A percentile compares a stretch with the other conserved stretches of the same genome.
Conservation (phyloP, 2,329 filamentous ascomycete species). For the Aspergillus vadensis region DNA sequence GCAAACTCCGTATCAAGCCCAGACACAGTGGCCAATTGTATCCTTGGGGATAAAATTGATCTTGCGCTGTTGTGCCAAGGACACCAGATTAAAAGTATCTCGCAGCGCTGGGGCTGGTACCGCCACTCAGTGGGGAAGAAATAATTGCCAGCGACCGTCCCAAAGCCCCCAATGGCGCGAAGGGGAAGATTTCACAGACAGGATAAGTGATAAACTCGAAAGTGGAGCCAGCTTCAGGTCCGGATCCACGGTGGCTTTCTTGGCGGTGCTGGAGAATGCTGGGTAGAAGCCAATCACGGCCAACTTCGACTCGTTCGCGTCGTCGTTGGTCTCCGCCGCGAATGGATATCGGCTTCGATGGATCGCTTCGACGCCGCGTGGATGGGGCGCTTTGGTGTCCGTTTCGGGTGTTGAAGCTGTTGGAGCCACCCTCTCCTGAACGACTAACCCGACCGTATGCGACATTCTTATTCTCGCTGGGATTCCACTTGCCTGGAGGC, state of each 20-base stretch:
- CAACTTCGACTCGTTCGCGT: background rate
- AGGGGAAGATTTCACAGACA: background rate
- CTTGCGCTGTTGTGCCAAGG: background rate
- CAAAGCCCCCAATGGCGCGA: background rate
- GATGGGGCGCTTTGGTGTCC: background rate
- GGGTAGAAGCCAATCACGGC: background rate
- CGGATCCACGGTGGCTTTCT: slow-evolving; percentile 13
- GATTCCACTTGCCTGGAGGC: background rate
- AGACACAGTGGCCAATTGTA: background rate
- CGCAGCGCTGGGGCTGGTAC: background rate
- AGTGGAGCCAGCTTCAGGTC: background rate
- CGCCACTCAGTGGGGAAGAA: background rate
- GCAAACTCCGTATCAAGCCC: background rate
- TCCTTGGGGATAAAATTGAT: background rate
- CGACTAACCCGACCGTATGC: background rate
- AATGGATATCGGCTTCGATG: slow-evolving; percentile 1
- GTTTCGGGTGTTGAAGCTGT: background rate
- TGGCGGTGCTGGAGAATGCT: slow-evolving; percentile 11
- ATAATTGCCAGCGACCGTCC: background rate
- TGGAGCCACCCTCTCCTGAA: slow-evolving; percentile 1
- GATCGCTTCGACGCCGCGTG: slow-evolving; percentile 5
- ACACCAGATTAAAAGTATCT: background rate
- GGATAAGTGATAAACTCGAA: background rate
- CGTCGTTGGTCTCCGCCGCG: background rate
- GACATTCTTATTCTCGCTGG: background rate